These are phyloP conservation scores for Rhizopogon salebrosus DNA, from an alignment of 768 basidiomycete genomes.

Conservation along the genomic window DNA sequence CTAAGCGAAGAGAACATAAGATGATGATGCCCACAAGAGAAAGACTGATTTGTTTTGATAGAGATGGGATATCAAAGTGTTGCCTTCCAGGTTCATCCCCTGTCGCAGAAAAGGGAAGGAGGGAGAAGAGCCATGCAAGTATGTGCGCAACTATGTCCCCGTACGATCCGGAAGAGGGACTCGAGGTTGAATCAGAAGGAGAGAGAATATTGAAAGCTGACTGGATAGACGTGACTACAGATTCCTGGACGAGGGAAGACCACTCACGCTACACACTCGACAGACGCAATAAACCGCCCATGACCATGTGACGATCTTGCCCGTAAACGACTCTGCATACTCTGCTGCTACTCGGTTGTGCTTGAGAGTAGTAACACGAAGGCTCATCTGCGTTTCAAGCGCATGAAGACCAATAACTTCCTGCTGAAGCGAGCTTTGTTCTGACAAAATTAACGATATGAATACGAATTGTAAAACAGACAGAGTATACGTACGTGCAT, in stretches of 20 bases:
- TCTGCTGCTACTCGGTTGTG: constrained; percentile 42
- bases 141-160: constrained; percentile 38
- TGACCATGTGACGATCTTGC: constrained; percentile 42
- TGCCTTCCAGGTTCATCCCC: constrained; percentile 15
- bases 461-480: constrained; percentile 5
- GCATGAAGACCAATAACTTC: constrained; percentile 63
- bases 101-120: constrained; percentile 24
- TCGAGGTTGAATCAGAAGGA: constrained; percentile 24
- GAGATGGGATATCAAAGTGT: constrained; percentile 31
- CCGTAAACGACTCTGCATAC: constrained; percentile 51
- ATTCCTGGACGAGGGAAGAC: not conserved
- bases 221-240: constrained; percentile 18
- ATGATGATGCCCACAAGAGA: constrained; percentile 74
- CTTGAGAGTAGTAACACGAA: constrained; percentile 47
- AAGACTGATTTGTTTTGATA: constrained; percentile 57
- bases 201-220: constrained; percentile 29
- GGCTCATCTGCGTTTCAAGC: constrained; percentile 62
- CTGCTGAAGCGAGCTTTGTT: constrained; percentile 36
- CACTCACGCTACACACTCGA: constrained; percentile 56
- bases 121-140: constrained; percentile 35
- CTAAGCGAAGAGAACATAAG: constrained; percentile 62
- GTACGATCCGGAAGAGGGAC: constrained; percentile 35
- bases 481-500: constrained; percentile 22
- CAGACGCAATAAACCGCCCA: constrained; percentile 68
- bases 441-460: constrained; percentile 17